Evolutionary conservation across 2,329 filamentous ascomycete genomes (phyloP).

Genomic region (Aspergillus novofumigatus): DNA sequence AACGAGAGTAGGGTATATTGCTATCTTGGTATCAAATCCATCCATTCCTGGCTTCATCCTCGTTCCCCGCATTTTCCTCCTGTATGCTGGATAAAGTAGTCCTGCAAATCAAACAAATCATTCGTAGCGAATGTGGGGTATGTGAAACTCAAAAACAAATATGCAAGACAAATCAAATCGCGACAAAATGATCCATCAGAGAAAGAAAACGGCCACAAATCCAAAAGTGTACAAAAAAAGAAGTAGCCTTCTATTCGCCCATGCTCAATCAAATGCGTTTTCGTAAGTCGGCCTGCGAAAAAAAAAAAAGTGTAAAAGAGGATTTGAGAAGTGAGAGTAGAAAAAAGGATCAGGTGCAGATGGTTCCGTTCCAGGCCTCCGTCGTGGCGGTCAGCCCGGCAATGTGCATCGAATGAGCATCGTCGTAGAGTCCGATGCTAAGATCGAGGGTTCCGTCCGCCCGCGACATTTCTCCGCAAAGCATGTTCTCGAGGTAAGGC

Average conservation of each 20-base stretch:
- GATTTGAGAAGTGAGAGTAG: not conserved
- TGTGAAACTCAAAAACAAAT: not conserved
- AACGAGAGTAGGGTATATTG: not conserved
- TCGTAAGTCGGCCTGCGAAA: slow-evolving; percentile 2
- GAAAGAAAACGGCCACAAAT: not conserved
- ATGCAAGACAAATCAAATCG: not conserved
- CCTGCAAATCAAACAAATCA: not conserved
- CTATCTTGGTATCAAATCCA: not conserved
- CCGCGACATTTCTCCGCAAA: slow-evolving; percentile 27
- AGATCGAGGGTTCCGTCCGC: slow-evolving; percentile 23
- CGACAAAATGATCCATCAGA: not conserved
- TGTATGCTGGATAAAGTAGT: not conserved
- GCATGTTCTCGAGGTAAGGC: slow-evolving; percentile 31
- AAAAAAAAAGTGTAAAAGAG: not conserved
- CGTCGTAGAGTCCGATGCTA: slow-evolving; percentile 30
- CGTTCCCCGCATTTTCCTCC: not conserved
- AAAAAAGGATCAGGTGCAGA: slow-evolving; percentile 10
- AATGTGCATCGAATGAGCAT: slow-evolving; percentile 29
- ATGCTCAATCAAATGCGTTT: slow-evolving; percentile 9
- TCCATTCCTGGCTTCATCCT: not conserved
- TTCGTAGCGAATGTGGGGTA: not conserved
- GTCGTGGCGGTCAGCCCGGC: slow-evolving; percentile 33
- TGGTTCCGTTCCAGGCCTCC: slow-evolving; percentile 34
- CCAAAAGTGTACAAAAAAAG: not conserved
- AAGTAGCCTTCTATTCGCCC: not conserved